Evolutionary conservation across 2,329 filamentous ascomycete species (phyloP), one percentile per base, ranked within the genome.

Genomic region (Juglanconis oblonga): DNA sequence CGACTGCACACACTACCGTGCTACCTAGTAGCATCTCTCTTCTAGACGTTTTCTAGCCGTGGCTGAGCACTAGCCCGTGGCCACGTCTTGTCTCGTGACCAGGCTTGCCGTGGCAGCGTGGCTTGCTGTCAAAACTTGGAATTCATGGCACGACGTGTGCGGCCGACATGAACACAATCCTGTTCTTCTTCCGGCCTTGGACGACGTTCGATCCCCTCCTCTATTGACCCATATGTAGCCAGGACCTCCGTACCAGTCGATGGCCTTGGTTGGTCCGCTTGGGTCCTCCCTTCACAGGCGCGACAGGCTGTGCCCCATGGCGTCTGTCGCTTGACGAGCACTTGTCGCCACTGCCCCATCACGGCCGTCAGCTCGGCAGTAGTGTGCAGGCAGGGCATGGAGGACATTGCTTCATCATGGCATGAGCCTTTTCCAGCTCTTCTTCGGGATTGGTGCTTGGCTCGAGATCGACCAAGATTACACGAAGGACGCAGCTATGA

Each of bases 401-500:
- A 48, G 11, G 45, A 42, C 17, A 36, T 7, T 56, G 52, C 48
- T 56, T 55, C 52, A 52, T 56, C 38, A 11, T 51, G 45, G 42
- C 53, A 47, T 45, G 32, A 33, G n/a, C 40, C 24, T 45, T n/a
- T 42, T 38, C 33, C 52, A 4, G 45, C 47, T 45, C 32, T 33
- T 35, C 24, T n/a, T 49, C 32, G 35, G 58, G 47, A 60, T 60
- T 56, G 58, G 58, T 52, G 52, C 31, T 33, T 56, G 24, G 13
- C 52, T 59, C 52, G 36, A 47, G 24, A 36, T 49, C 52, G 35
- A 47, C 52, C 45, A 50, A 56, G 47, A 59, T 56, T 55, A 40
- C 36, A 42, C 38, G n/a, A 47, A 10, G 45, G 45, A 48, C 24
- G 5, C 17, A 48, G 44, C 44, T 47, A 17, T 17, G 44, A 47